phyloP scores from a whole-genome alignment of 768 basidiomycete genomes.

The Psilocybe azurescens region DNA sequence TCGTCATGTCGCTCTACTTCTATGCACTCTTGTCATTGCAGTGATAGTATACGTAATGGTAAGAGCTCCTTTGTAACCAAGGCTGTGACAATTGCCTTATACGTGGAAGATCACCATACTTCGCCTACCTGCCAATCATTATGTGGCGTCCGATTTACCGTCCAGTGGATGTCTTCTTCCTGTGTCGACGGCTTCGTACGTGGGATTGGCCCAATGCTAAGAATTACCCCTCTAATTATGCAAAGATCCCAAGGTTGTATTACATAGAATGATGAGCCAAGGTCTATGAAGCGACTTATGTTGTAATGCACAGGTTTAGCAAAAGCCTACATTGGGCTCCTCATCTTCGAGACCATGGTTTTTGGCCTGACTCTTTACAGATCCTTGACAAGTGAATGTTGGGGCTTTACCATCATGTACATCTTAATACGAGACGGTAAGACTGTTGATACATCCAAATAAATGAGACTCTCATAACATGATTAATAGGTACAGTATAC shows the following conservation, averaged over 20 bases:
- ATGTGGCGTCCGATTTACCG: not conserved
- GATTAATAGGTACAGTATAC: constrained; percentile 6
- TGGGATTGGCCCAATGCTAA: not conserved
- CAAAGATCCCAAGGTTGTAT: too few species aligned
- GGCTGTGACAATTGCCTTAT: too few species aligned
- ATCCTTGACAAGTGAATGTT: not conserved
- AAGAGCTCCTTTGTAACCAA: not conserved
- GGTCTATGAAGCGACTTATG: too few species aligned
- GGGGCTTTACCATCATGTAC: not conserved
- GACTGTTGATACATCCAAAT: not conserved
- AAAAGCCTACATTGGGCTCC: constrained; percentile 22
- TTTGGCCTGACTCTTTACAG: constrained; percentile 27
- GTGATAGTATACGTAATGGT: constrained; percentile 5
- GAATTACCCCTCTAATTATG: too few species aligned
- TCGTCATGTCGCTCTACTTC: constrained; percentile 5
- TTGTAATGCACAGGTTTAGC: constrained; percentile 8
- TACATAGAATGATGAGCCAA: too few species aligned
- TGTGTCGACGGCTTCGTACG: not conserved
- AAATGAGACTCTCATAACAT: not conserved
- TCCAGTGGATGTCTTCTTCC: constrained; percentile 2
- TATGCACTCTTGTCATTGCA: constrained; percentile 5
- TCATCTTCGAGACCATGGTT: constrained; percentile 25
- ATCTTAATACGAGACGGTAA: constrained; percentile 10
- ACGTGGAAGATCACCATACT: not conserved
- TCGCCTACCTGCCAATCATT: not conserved